Conservation (phyloP, 345 rosid genomes). For the Camelina hispida region DNA sequence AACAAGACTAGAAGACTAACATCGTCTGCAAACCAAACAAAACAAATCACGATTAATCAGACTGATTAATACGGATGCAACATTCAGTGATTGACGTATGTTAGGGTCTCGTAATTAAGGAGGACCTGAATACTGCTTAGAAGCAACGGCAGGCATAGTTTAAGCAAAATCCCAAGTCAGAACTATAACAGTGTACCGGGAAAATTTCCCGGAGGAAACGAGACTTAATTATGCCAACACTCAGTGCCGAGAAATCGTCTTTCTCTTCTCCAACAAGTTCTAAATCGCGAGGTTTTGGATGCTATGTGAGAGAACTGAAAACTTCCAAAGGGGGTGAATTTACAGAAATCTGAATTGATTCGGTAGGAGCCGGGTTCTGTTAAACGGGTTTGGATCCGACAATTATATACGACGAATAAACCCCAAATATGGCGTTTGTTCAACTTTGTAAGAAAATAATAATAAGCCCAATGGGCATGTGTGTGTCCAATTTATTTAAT, state of each 20-base stretch:
- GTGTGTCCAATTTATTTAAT: too few species aligned
- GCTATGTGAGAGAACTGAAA: constrained; percentile 36
- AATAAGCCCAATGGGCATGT: too few species aligned
- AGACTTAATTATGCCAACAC: constrained; percentile 1
- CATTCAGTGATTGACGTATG: background rate
- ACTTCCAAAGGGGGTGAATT: background rate
- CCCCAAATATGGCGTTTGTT: background rate
- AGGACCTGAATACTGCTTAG: constrained; percentile 77
- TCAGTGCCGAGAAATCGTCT: constrained; percentile 28
- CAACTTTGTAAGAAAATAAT: too few species aligned
- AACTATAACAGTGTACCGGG: constrained; percentile 6
- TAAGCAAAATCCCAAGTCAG: constrained; percentile 14
- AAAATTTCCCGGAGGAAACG: constrained; percentile 11
- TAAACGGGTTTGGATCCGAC: constrained; percentile 7
- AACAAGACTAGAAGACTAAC: constrained; percentile 79
- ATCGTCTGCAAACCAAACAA: constrained; percentile 62
- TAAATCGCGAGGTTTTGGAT: background rate
- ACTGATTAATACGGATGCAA: background rate
- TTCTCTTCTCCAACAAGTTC: constrained; percentile 52
- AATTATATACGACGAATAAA: background rate
- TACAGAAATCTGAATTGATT: constrained; percentile 3
- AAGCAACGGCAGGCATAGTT: constrained; percentile 71
- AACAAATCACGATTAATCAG: constrained; percentile 6
- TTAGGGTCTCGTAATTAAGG: constrained; percentile 3
- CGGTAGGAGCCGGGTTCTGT: constrained; percentile 10